Conservation (phyloP, 441 rosid genomes). For the Populus hybrid region DNA sequence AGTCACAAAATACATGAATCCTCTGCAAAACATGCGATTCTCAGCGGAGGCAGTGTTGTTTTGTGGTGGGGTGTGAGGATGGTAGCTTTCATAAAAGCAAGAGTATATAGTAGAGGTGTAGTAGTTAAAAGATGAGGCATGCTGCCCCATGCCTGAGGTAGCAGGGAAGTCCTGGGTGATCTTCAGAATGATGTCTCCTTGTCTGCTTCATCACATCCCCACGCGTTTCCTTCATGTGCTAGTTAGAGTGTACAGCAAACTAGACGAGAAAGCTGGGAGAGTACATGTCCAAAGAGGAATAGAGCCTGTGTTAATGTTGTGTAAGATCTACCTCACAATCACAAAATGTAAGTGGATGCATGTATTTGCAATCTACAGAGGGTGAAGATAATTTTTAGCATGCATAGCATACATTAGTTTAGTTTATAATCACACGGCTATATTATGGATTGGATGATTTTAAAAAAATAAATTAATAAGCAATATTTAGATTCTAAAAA, state of each 20-base stretch:
- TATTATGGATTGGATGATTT: too few species aligned
- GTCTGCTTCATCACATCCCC: background rate
- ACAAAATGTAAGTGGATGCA: too few species aligned
- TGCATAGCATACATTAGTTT: too few species aligned
- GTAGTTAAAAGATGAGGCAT: background rate
- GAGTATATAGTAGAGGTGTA: background rate
- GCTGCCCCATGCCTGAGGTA: background rate
- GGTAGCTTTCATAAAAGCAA: background rate
- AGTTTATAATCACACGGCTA: too few species aligned
- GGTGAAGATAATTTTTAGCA: too few species aligned
- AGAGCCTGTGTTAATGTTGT: background rate
- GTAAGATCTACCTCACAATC: background rate
- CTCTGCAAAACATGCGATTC: background rate
- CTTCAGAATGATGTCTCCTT: background rate
- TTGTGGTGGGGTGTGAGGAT: background rate
- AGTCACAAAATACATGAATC: background rate
- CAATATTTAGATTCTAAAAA: too few species aligned
- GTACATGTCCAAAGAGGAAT: too few species aligned
- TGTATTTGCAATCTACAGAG: too few species aligned
- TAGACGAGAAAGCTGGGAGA: background rate
- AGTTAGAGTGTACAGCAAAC: too few species aligned
- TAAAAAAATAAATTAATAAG: too few species aligned
- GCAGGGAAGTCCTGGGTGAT: background rate
- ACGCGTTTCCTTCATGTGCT: too few species aligned
- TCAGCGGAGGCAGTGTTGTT: background rate